These are phyloP conservation scores for Nannizzia gypsea DNA, from an alignment of 2,329 filamentous ascomycete genomes.

Conservation along the genomic window DNA sequence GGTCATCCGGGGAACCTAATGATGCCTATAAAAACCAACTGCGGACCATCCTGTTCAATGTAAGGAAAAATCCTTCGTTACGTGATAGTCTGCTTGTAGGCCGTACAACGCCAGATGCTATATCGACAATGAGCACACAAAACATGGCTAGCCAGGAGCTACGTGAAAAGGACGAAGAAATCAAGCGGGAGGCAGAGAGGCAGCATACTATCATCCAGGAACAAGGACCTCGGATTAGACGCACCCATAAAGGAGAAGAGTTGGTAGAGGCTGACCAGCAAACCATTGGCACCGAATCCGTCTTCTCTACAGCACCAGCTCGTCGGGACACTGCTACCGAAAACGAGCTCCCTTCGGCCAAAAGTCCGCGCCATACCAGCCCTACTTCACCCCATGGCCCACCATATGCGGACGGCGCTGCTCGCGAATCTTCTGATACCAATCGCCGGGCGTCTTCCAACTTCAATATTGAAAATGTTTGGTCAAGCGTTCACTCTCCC, in stretches of 20 bases:
- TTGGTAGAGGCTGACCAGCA: slow-evolving; percentile 63
- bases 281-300: slow-evolving; percentile 35
- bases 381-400: not conserved
- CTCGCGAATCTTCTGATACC: slow-evolving; percentile 26
- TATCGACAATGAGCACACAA: slow-evolving; percentile 79
- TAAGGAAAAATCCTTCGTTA: slow-evolving; percentile 77
- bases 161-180: slow-evolving; percentile 50
- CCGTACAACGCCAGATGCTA: slow-evolving; percentile 57
- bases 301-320: slow-evolving; percentile 36
- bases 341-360: slow-evolving; percentile 10
- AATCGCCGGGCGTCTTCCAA: slow-evolving; percentile 44
- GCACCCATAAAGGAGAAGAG: slow-evolving; percentile 93
- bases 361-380: slow-evolving; percentile 14
- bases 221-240: slow-evolving; percentile 64
- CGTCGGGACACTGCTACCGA: slow-evolving; percentile 30
- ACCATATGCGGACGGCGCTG: slow-evolving; percentile 19
- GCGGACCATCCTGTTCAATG: slow-evolving; percentile 67
- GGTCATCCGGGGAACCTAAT: slow-evolving; percentile 41
- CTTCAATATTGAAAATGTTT: slow-evolving; percentile 80
- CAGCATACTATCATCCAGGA: slow-evolving; percentile 68
- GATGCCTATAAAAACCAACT: slow-evolving; percentile 52
- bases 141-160: slow-evolving; percentile 88
- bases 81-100: slow-evolving; percentile 62
- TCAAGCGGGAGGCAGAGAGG: slow-evolving; percentile 45
- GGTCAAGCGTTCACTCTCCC: slow-evolving; percentile 70